phyloP scores from a whole-genome alignment of 2,329 filamentous ascomycete species.

The Talaromyces piceae region DNA sequence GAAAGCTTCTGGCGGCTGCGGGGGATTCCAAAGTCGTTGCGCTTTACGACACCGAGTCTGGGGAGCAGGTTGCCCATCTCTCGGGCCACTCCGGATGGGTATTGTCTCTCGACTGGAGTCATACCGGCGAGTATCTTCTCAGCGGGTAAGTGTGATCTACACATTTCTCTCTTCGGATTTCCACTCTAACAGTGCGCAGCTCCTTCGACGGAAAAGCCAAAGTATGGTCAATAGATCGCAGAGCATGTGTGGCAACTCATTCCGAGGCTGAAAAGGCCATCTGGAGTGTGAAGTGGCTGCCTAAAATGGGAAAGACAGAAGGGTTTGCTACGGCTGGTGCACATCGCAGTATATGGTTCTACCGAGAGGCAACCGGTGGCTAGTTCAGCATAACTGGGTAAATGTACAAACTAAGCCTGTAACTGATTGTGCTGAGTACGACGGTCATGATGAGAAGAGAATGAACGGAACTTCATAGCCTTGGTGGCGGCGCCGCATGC shows the following conservation, averaged over 20 bases:
- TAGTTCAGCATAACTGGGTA: slow-evolving; percentile 27
- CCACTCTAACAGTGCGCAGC: slow-evolving; percentile 26
- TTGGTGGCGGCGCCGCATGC: background rate
- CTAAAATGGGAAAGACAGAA: slow-evolving; percentile 55
- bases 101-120: slow-evolving; percentile 84
- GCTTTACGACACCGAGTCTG: slow-evolving; percentile 84
- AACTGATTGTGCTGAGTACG: background rate
- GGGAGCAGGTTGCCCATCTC: slow-evolving; percentile 85
- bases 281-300: slow-evolving; percentile 79
- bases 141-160: slow-evolving; percentile 54
- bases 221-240: slow-evolving; percentile 84
- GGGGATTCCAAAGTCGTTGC: slow-evolving; percentile 85
- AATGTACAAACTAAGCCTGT: background rate
- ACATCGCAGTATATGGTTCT: slow-evolving; percentile 69
- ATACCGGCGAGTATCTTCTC: slow-evolving; percentile 83
- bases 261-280: slow-evolving; percentile 79
- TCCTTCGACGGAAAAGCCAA: slow-evolving; percentile 91
- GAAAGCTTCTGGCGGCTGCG: slow-evolving; percentile 76
- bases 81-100: slow-evolving; percentile 79
- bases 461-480: background rate
- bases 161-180: background rate
- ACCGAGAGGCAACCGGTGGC: slow-evolving; percentile 70
- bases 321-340: slow-evolving; percentile 76
- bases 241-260: slow-evolving; percentile 83
- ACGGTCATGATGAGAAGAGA: background rate